Base-by-base conservation (phyloP, 352 stramenopile species). In the Aphanomyces euteiches region DNA sequence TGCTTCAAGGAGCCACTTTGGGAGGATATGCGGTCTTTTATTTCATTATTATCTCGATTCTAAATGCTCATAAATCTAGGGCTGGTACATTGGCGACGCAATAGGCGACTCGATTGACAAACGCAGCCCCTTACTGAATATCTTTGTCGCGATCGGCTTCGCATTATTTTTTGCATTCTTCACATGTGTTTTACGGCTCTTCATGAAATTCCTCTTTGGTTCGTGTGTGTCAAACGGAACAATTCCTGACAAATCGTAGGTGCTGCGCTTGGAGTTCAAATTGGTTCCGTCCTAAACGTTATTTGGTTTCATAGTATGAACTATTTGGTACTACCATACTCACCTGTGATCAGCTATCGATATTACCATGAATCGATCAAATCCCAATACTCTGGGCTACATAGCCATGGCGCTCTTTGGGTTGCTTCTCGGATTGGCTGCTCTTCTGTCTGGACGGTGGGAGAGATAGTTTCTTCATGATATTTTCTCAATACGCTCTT, bases 131-230 rank as follows among this genome's bases (percentile, higher is more conserved):
- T 34, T 70, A n/a, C 3, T 70, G 4, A 61, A 40, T 34, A 43
- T 70, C n/a, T 19, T 54, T 7, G 47, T 34, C 15, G 43, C 64
- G 12, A 12, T 37, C 40, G 64, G n/a, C 4, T 45, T 61, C 40
- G 47, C 45, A 12, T 0, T 70, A 6, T 45, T 70, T 21, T 36
- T 60, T 40, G 64, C 7, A 10, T 41, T 70, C 17, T 61, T 70
- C 54, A 63, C 64, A 13, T 54, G 28, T n/a, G 3, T 70, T n/a
- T 21, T 70, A 17, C n/a, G 40, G 5, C 38, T 28, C 19, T 40
- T 60, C 34, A 56, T 63, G 34, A n/a, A 70, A 39, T 70, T 70
- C 39, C 64, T 70, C 39, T 70, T 70, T 45, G 64, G 64, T 70
- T 28, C 28, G 28, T 28, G 28, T 28, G 28, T 28, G 28, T 28